phyloP scores from a whole-genome alignment of 805 yeast species.

The Pichia eremophila region DNA sequence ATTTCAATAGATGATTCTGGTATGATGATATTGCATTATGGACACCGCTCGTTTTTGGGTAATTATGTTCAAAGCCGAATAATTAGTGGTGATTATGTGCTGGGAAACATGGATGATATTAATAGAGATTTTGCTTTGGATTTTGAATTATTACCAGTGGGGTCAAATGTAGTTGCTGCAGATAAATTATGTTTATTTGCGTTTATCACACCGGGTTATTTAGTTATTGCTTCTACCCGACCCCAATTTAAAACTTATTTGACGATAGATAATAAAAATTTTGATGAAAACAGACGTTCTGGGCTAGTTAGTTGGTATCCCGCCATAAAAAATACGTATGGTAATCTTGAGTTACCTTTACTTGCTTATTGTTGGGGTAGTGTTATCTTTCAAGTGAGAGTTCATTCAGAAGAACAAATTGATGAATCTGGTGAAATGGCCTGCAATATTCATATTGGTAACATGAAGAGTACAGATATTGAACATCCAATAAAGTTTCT shows the following conservation, averaged over 20 bases:
- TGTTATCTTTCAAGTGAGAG: conserved; percentile 38
- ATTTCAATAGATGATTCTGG: conserved; percentile 50
- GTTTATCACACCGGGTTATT: conserved; percentile 39
- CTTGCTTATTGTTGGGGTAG: conserved; percentile 68
- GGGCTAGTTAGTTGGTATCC: conserved; percentile 46
- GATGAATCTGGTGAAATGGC: conserved; percentile 19
- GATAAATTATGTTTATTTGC: conserved; percentile 56
- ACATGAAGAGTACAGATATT: no score
- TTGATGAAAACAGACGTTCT: no score
- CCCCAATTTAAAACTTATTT: conserved; percentile 32
- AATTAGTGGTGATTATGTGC: conserved; percentile 41
- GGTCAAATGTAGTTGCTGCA: conserved; percentile 33
- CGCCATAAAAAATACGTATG: conserved; percentile 24
- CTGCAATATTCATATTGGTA: background rate
- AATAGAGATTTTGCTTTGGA: conserved; percentile 26
- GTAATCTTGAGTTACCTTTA: conserved; percentile 29
- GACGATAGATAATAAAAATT: no score
- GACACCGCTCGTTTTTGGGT: conserved; percentile 47
- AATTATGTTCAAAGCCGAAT: conserved; percentile 25
- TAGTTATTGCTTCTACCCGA: conserved; percentile 46
- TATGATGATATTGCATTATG: conserved; percentile 53
- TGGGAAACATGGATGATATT: background rate
- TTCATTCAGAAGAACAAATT: conserved; percentile 23
- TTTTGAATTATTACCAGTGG: conserved; percentile 49
- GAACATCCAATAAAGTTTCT: no score